phyloP scores from a whole-genome alignment of 805 yeast species.

The Scheffersomyces coipomensis region DNA sequence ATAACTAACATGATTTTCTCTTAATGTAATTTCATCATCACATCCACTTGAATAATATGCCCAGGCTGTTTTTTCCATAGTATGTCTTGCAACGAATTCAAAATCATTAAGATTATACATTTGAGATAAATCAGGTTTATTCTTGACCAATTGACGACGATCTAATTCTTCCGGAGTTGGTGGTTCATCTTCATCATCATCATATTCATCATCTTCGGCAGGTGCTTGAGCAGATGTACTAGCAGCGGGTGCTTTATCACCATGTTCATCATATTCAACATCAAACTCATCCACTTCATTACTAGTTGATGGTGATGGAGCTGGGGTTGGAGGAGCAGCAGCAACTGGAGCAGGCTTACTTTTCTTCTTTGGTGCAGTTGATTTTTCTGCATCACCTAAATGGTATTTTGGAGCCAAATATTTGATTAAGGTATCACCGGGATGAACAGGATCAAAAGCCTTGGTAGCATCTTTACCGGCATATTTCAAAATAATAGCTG shows the following conservation, averaged over 20 bases:
- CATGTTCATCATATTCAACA: constrained; percentile 44
- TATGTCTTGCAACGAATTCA: constrained; percentile 79
- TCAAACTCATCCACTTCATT: constrained; percentile 33
- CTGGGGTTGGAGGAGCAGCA: constrained; percentile 1
- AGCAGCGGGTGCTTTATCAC: constrained; percentile 24
- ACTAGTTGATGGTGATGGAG: not conserved
- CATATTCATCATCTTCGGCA: constrained; percentile 32
- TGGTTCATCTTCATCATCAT: constrained; percentile 38
- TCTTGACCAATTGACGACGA: constrained; percentile 23
- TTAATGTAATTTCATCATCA: constrained; percentile 86
- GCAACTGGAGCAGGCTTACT: constrained; percentile 5
- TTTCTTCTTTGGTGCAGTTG: constrained; percentile 6
- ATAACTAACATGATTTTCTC: constrained; percentile 90
- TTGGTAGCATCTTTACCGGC: constrained; percentile 64
- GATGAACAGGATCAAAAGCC: constrained; percentile 86
- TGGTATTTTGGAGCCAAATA: constrained; percentile 49
- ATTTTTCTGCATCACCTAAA: constrained; percentile 31
- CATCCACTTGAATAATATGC: constrained; percentile 90
- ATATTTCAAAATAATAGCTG: constrained; percentile 50
- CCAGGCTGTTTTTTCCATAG: constrained; percentile 78
- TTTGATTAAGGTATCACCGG: constrained; percentile 78
- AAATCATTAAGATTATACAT: constrained; percentile 82
- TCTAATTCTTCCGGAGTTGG: constrained; percentile 23
- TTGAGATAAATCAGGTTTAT: constrained; percentile 67
- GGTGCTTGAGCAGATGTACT: constrained; percentile 7